phyloP scores from a whole-genome alignment of 345 rosid species.

The Capsella bursapastoris region DNA sequence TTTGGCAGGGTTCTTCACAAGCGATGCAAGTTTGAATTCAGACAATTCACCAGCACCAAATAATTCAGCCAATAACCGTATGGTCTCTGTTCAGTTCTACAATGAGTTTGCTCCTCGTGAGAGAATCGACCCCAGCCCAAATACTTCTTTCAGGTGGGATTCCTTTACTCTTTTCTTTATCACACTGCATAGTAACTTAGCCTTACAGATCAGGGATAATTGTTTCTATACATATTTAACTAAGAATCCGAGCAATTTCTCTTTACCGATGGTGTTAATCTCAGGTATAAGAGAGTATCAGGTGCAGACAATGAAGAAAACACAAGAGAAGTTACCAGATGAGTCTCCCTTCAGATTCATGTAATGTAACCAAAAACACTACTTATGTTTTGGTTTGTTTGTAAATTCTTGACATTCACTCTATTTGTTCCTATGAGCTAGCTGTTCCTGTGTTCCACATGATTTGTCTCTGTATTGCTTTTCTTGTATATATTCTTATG shows the following conservation, averaged over 20 bases:
- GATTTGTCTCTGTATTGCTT: conserved; percentile 26
- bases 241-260: neutral
- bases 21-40: conserved; percentile 36
- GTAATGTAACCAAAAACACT: conserved; percentile 28
- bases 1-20: conserved; percentile 43
- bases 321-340: conserved; percentile 41
- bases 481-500: conserved; percentile 37
- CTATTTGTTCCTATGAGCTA: conserved; percentile 22
- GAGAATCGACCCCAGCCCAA: conserved; percentile 39
- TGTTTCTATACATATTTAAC: neutral
- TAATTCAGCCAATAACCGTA: conserved; percentile 35
- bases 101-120: conserved; percentile 48
- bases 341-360: conserved; percentile 32
- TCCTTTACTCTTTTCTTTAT: neutral
- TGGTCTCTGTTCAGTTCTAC: conserved; percentile 47
- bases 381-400: conserved; percentile 27
- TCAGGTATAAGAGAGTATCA: conserved; percentile 40
- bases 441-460: conserved; percentile 29
- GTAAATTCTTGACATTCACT: conserved; percentile 36
- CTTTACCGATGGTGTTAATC: conserved; percentile 12
- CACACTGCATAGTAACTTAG: neutral
- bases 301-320: conserved; percentile 40
- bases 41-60: conserved; percentile 43
- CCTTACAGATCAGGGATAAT: neutral
- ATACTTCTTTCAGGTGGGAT: conserved; percentile 39